Conservation (phyloP, 2,329 filamentous ascomycete genomes). For the Spiromastix sp. region DNA sequence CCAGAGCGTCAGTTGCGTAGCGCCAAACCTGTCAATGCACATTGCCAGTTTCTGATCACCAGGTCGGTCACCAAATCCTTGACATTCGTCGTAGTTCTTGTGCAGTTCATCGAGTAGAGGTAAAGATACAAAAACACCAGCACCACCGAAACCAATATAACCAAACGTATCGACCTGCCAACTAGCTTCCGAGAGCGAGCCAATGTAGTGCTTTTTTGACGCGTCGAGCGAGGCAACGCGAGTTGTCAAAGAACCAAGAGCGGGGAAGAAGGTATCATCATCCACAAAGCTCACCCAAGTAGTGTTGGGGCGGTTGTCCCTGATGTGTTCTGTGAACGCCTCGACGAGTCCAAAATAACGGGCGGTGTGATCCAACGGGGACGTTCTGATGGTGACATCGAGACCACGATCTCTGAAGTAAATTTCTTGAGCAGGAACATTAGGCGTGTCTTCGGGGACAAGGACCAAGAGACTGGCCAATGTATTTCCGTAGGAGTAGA, state of each 20-base stretch:
- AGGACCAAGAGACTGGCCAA: constrained; percentile 32
- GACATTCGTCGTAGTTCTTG: constrained; percentile 31
- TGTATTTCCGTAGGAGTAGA: constrained; percentile 33
- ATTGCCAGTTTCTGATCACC: constrained; percentile 35
- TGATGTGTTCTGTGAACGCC: constrained; percentile 29
- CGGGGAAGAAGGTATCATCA: constrained; percentile 35
- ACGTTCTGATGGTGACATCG: constrained; percentile 29
- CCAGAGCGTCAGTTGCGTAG: constrained; percentile 31
- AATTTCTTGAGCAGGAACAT: constrained; percentile 28
- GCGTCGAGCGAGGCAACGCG: constrained; percentile 30
- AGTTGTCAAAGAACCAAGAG: constrained; percentile 27
- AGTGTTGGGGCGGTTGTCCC: constrained; percentile 28
- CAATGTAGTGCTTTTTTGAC: constrained; percentile 34
- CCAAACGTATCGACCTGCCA: constrained; percentile 35
- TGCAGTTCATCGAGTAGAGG: constrained; percentile 29
- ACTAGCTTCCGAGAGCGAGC: constrained; percentile 32
- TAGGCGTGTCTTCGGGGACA: constrained; percentile 30
- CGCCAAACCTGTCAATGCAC: constrained; percentile 31
- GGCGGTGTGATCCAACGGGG: constrained; percentile 31
- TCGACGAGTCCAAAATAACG: constrained; percentile 34
- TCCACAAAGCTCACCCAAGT: constrained; percentile 34
- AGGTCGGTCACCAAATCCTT: constrained; percentile 32
- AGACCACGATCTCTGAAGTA: constrained; percentile 33
- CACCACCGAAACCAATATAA: constrained; percentile 34
- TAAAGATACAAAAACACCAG: constrained; percentile 34